Evolutionary conservation across 192 early-diverging fungal genomes (phyloP).

Genomic region (Backusella sp.): DNA sequence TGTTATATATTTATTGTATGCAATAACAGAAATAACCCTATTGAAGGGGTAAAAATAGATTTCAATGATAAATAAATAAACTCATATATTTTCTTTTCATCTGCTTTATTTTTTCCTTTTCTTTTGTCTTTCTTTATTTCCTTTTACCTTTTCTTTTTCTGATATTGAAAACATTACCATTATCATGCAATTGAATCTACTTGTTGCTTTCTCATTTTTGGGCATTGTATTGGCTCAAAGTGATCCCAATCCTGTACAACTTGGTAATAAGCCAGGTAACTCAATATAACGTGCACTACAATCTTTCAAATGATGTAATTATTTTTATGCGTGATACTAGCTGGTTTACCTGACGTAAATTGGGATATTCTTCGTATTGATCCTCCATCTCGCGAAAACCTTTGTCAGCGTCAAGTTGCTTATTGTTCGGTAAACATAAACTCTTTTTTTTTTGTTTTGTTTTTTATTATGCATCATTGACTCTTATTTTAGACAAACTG

Average conservation of each 20-base stretch:
- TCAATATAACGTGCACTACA: background rate
- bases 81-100: background rate
- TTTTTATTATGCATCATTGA: background rate
- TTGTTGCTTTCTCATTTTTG: background rate
- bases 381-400: conserved; percentile 17
- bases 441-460: background rate
- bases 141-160: background rate
- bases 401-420: conserved; percentile 25
- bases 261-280: background rate
- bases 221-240: background rate
- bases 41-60: conserved; percentile 1
- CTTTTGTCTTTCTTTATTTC: background rate
- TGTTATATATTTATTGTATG: background rate
- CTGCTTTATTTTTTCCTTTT: background rate
- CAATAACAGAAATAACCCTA: background rate
- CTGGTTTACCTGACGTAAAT: conserved; percentile 14
- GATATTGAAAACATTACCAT: background rate
- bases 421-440: conserved; percentile 28
- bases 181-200: background rate
- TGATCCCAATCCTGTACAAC: background rate
- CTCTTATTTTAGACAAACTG: conserved; percentile 18
- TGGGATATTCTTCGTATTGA: conserved; percentile 29
- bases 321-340: background rate
- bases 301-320: background rate
- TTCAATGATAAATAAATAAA: conserved; percentile 5